phyloP scores from a whole-genome alignment of 2,329 filamentous ascomycete species.

The Helotiales sp. region DNA sequence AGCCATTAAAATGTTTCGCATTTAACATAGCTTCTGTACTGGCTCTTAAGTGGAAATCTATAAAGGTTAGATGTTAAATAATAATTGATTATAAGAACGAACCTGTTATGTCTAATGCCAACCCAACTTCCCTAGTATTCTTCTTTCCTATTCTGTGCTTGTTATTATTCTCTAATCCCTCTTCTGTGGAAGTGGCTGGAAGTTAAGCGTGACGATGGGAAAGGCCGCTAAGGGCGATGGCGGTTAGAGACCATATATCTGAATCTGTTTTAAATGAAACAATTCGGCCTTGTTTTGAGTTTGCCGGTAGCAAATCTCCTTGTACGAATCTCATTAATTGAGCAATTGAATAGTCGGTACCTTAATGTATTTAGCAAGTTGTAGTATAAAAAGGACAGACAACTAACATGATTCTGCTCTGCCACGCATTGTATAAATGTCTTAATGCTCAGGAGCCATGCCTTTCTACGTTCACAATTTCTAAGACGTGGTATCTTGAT shows the following conservation, averaged over 20 bases:
- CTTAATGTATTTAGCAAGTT: constrained; percentile 3
- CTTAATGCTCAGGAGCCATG: background rate
- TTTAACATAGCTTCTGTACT: too few species aligned
- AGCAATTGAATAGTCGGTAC: constrained; percentile 1
- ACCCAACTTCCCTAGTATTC: too few species aligned
- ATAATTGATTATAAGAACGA: too few species aligned
- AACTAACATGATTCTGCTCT: background rate
- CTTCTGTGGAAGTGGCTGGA: too few species aligned
- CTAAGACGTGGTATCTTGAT: too few species aligned
- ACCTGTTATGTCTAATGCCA: too few species aligned
- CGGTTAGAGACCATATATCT: background rate
- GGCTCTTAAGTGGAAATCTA: too few species aligned
- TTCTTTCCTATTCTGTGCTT: too few species aligned
- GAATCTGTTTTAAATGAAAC: background rate
- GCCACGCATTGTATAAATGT: background rate
- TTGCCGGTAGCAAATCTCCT: background rate
- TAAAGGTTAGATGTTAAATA: too few species aligned
- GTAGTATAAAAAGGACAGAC: constrained; percentile 4
- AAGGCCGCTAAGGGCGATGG: background rate
- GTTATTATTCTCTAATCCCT: too few species aligned
- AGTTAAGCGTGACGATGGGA: background rate
- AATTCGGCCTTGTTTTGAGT: background rate
- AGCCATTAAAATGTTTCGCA: too few species aligned
- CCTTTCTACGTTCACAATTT: too few species aligned
- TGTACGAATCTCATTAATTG: constrained; percentile 5